Evolutionary conservation across 306 rosid genomes (phyloP), one percentile per base, ranked within the genome.

Genomic region (Urtica urens): DNA sequence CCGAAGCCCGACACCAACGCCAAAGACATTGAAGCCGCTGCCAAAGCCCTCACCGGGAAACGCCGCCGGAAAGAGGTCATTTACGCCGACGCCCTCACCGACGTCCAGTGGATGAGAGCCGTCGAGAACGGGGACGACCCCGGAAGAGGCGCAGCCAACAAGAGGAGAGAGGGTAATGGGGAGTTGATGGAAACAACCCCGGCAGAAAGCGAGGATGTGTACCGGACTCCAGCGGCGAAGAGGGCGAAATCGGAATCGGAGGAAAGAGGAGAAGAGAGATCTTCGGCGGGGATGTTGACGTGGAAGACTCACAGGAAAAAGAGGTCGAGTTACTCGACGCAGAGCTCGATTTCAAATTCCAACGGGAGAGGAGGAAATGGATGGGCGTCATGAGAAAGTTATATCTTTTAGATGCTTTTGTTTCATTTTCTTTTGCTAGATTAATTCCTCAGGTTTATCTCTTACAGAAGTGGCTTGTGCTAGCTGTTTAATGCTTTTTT

Each of bases 61-160:
- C 78, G 99, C 49, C 74, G 59, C 59, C 79, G 99, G 49, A 92
- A 86, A 67, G 96, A 86, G 40, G 96, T 92, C 63, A 60, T 73
- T 60, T 92, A 92, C 47, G 93, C 72, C 2, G 99, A 92, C 64
- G 65, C 88, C 26, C 65, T 92, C 11, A 92, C 96, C 68, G 96
- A 92, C 58, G 38, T 72, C 49, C 94, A 92, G 53, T 92, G 85
- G 85, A 79, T 82, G 93, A 82, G 73, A 61, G 99, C 99, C 42
- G 87, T 92, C 57, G 99, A 92, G 75, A 86, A 55, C 59, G 99
- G 99, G 47, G 78, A 65, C 65, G 90, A 86, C 43, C 23, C 42
- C 9, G 82, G 79, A 66, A 72, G 61, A 53, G 55, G 55, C 73
- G 68, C 77, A 11, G 62, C 75, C 51, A 57, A 64, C 39, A 68